phyloP scores from a whole-genome alignment of 768 basidiomycete species.

The Boletus rubropictus region DNA sequence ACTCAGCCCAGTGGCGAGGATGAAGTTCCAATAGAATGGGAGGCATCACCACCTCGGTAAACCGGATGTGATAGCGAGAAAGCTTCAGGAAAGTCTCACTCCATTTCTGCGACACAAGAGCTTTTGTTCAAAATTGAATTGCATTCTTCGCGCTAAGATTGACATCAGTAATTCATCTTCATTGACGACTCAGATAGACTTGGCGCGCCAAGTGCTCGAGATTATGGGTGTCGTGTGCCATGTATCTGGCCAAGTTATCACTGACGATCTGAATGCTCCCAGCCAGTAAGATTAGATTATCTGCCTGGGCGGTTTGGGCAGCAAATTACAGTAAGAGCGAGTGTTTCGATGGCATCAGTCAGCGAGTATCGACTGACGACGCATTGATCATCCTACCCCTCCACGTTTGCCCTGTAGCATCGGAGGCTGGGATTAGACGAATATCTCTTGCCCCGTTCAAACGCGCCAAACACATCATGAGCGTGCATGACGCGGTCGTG shows the following conservation, averaged over 20 bases:
- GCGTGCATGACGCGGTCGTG: too few relatives aligned
- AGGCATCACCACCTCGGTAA: conserved; percentile 22
- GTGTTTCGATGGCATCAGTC: too few relatives aligned
- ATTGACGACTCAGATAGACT: not conserved
- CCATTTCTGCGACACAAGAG: not conserved
- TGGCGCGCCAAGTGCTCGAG: not conserved
- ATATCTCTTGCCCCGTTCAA: too few relatives aligned
- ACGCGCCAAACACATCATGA: too few relatives aligned
- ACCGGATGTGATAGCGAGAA: not conserved
- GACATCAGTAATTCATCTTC: not conserved
- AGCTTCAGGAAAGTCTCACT: not conserved
- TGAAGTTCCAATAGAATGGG: conserved; percentile 29
- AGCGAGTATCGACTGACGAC: too few relatives aligned
- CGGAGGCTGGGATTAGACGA: too few relatives aligned
- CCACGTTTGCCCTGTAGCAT: too few relatives aligned
- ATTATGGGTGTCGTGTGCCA: not conserved
- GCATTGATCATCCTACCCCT: too few relatives aligned
- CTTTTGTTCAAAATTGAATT: not conserved
- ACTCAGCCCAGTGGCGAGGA: conserved; percentile 28
- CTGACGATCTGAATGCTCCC: too few relatives aligned
- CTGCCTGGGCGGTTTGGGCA: too few relatives aligned
- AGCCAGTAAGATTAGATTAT: too few relatives aligned
- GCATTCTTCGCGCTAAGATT: not conserved
- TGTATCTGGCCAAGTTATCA: not conserved
- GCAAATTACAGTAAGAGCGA: too few relatives aligned